Percentiles rank a stretch among this genome's conserved stretches.
These are phyloP conservation scores for Ophiostoma montium DNA, from an alignment of 2,329 filamentous ascomycete species.

Conservation along the genomic window DNA sequence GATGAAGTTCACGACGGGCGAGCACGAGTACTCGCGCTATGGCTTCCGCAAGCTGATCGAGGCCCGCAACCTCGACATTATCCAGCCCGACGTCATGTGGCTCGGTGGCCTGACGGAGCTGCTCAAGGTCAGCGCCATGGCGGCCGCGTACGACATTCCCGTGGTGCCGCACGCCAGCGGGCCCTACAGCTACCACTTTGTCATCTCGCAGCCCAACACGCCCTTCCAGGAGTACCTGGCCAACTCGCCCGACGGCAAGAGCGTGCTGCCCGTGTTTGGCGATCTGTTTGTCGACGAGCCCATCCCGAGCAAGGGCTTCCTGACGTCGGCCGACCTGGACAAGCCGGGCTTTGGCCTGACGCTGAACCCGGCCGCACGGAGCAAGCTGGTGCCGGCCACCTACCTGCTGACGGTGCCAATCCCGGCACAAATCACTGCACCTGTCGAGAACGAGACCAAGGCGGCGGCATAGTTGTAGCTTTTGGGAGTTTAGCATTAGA, in stretches of 20 bases:
- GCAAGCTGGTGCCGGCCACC: conserved; percentile 61
- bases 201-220: conserved; percentile 81
- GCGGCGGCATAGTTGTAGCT: too few species aligned
- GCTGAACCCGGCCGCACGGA: conserved; percentile 58
- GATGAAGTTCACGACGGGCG: conserved; percentile 87
- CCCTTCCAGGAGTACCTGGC: conserved; percentile 95
- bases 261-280: conserved; percentile 81
- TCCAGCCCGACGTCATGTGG: conserved; percentile 98
- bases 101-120: conserved; percentile 85
- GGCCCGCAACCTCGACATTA: conserved; percentile 80
- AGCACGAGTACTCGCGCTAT: conserved; percentile 90
- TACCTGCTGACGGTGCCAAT: conserved; percentile 57
- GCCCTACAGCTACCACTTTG: conserved; percentile 92
- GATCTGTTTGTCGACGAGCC: conserved; percentile 85
- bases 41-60: conserved; percentile 92
- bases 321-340: conserved; percentile 67
- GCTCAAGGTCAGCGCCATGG: conserved; percentile 77
- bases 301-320: conserved; percentile 68
- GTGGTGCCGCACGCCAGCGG: conserved; percentile 92
- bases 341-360: conserved; percentile 86
- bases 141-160: conserved; percentile 83
- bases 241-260: conserved; percentile 83
- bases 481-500: too few species aligned
- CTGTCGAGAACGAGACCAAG: not conserved
- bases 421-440: conserved; percentile 15